Evolutionary conservation across 2,329 filamentous ascomycete genomes (phyloP).

Genomic region (Fusarium sp.): DNA sequence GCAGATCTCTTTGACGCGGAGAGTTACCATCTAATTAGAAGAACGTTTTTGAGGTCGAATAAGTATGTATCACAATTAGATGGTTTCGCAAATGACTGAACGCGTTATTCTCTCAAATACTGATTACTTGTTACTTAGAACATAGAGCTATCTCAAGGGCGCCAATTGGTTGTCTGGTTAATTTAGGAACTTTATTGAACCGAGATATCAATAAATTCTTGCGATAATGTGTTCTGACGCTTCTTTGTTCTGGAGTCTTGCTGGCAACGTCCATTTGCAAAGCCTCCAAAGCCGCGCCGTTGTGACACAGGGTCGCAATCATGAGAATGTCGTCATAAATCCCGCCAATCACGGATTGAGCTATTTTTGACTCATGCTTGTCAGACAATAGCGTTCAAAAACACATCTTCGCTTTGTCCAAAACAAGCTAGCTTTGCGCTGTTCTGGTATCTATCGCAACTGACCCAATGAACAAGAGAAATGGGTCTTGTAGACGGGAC

Average conservation of each 20-base stretch:
- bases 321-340: not conserved
- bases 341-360: not conserved
- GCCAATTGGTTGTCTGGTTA: not conserved
- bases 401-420: not conserved
- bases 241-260: not conserved
- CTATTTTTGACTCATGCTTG: not conserved
- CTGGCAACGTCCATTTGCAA: not conserved
- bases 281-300: not conserved
- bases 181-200: not conserved
- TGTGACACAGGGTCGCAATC: not conserved
- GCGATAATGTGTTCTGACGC: not conserved
- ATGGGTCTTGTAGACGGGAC: not conserved
- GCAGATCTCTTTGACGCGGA: not conserved
- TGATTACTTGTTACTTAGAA: not conserved
- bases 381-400: not conserved
- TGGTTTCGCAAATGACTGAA: not conserved
- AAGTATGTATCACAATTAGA: too few species aligned
- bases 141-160: too few species aligned
- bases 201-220: too few species aligned
- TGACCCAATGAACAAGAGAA: not conserved
- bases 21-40: accelerated
- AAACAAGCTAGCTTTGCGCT: conserved; percentile 12
- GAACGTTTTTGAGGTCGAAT: not conserved
- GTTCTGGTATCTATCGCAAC: not conserved
- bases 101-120: not conserved